Evolutionary conservation across 1,284 basidiomycete species (phyloP), one percentile per base, ranked within the genome.

Genomic region (Coniophora puteana): DNA sequence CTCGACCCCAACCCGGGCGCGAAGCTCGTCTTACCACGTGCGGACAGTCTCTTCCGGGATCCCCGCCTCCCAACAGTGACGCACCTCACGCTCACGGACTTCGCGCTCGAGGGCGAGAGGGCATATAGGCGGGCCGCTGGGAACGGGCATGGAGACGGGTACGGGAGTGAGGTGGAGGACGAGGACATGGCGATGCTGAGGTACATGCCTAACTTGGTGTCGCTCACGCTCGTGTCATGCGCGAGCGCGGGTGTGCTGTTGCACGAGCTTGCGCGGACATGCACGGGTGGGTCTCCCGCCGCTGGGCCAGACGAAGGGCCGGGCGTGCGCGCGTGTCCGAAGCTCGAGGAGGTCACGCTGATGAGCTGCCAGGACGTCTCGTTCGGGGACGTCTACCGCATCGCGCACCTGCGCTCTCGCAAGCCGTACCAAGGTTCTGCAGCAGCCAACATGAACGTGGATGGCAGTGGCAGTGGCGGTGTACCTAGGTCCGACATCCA

Each of bases 321-420:
- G n/a, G 53, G 51, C 46, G 61, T 58, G 50, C 63, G 58, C 60
- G 65, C 69, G 34, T 79, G 78, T 50, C 72, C 76, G 14, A 61
- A 61, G 12, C 62, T 80, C 35, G 68, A 71, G 48, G 62, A 66
- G 14, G 56, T 79, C 26, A 61, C 68, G 20, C 61, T 80, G 38
- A 74, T 69, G 68, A 62, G 62, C 36, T 79, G 75, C 53, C 44
- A 56, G 28, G 71, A 75, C 49, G 55, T 77, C 40, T 51, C 62
- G 27, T 61, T 69, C 30, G 46, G n/a, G n/a, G 52, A 51, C 17
- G 53, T 75, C 38, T 56, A 58, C 40, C 58, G 49, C 11, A 52
- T 69, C 21, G 59, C 74, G 33, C 48, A 55, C 29, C 54, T 63
- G 27, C 61, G 72, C 51, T 72, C 71, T 41, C 52, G 55, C 36